Base-by-base conservation (phyloP, 2,329 filamentous ascomycete species). In the Decorospora gaudefroyi region DNA sequence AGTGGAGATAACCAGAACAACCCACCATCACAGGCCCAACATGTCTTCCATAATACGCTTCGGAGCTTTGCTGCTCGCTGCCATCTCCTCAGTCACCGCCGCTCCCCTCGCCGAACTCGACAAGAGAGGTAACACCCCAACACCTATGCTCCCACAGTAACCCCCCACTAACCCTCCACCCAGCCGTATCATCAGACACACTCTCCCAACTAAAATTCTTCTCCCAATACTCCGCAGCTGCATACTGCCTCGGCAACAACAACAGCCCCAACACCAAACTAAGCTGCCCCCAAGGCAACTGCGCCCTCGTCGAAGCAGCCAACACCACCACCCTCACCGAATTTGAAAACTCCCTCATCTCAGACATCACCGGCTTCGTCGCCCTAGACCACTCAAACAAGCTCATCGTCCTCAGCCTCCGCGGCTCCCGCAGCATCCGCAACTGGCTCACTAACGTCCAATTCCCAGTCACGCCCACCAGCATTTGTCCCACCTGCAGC, bases 401-500 rank as follows among this genome's bases (percentile, higher is more conserved):
- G 41, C 72, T 80, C 44, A 81, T 87, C 46, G 78, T 87, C 33
- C 63, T 85, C 28, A 74, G 81, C 21, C 75, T 84, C 69, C 78
- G 82, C 27, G 85, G 85, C 53, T 80, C 78, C 35, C 66, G 68
- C 46, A 81, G 78, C 29, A 55, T 84, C 47, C 76, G 76, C 37
- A 87, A 87, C 74, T 86, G 77, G 76, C 72, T 86, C 54, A 74
- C 80, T 38, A 78, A 87, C 57, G 45, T 79, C 35, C 51, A 70
- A 34, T 76, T 81, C 56, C 37, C 66, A 7, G 62, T 72, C 55
- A 38, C 62, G 28, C 65, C 73, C 49, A 74, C 68, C 6, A 64
- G 69, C 38, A 67, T 78, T 23, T 74, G 71, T 51, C 17, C 49
- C 3, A 72, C 63, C 58, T 86, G 83, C 65, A 53, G 69, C 17